Base-by-base conservation (phyloP, 257 asterid genomes). In the Salvia splendens region DNA sequence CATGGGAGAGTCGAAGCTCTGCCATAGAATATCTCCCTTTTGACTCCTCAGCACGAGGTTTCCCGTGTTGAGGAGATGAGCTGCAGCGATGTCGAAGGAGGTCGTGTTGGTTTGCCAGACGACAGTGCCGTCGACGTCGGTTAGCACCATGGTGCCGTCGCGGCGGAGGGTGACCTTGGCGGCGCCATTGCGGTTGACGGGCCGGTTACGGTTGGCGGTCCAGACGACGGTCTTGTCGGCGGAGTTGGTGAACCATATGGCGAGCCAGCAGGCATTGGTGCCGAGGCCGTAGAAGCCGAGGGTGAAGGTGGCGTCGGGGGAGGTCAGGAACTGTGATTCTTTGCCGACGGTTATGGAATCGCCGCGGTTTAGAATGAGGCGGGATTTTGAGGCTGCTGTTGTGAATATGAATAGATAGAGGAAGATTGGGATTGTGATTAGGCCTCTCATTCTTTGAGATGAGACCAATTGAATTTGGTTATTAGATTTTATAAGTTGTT, bases 231-330 rank as follows among this genome's bases (percentile, higher is more conserved):
- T 89, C 76, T 69, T 84, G 50, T 85, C 80, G 41, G 42, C 51
- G 52, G 96, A 83, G 55, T 83, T 79, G 4, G 92, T 80, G 87
- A 65, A 87, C 96, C 96, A 89, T 36, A 87, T 79, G 0, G 83
- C 92, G 45, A 89, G 68, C 83, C 82, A 85, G 65, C 74, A 77
- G 53, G 93, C 96, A 72, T 89, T 89, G 56, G 70, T 68, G 3
- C 83, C 93, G 2, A 74, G 47, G 32, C 73, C 32, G 3, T 78
- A 62, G 76, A 89, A 89, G 2, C 96, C 96, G 17, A 84, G 82
- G 5, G 85, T 85, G 77, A 89, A 89, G 30, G 91, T 46, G 8
- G 56, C 62, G 41, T 85, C 85, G 0, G 79, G 82, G 5, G 93
- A 87, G 30, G 70, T 76, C 66, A 89, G 73, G 56, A 78, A 83